Evolutionary conservation across 495 filamentous ascomycete species (phyloP).

Genomic region (Bombardia bombarda): DNA sequence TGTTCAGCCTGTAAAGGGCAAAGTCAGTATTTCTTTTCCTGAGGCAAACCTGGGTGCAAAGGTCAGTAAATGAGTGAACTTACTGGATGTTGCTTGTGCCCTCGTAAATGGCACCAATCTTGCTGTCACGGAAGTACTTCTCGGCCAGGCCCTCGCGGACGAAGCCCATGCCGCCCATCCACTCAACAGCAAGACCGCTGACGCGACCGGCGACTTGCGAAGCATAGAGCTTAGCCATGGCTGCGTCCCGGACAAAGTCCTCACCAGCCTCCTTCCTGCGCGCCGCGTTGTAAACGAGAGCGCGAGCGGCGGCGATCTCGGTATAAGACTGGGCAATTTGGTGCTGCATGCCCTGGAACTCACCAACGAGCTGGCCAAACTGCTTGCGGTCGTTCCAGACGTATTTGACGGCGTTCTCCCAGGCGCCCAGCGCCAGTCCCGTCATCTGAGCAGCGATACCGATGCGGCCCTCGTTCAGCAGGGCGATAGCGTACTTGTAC

Average conservation of each 20-base stretch:
- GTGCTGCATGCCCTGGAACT: slow-evolving; percentile 99
- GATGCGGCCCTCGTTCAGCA: slow-evolving; percentile 97
- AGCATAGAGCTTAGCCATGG: slow-evolving; percentile 96
- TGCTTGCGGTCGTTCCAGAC: slow-evolving; percentile 95
- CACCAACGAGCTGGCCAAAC: slow-evolving; percentile 85
- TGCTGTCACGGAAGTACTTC: slow-evolving; percentile 97
- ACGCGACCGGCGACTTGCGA: slow-evolving; percentile 89
- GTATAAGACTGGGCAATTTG: slow-evolving; percentile 95
- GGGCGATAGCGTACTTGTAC: slow-evolving; percentile 93
- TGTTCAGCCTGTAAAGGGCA: slow-evolving; percentile 81
- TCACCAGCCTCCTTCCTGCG: slow-evolving; percentile 96
- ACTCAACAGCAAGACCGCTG: slow-evolving; percentile 81
- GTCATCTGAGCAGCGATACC: slow-evolving; percentile 99
- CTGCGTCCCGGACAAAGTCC: slow-evolving; percentile 89
- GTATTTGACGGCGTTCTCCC: slow-evolving; percentile 87
- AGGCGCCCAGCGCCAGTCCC: slow-evolving; percentile 87
- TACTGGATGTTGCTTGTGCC: slow-evolving; percentile 67
- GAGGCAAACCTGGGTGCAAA: no score
- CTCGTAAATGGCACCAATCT: slow-evolving; percentile 98
- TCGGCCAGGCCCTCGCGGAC: slow-evolving; percentile 94
- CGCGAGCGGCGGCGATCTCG: slow-evolving; percentile 84
- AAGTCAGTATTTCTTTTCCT: no score
- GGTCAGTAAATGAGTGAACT: no score
- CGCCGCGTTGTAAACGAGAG: slow-evolving; percentile 92
- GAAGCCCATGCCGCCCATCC: slow-evolving; percentile 98